phyloP scores from a whole-genome alignment of 768 basidiomycete species.

The Strobilomyces echinocephalus region DNA sequence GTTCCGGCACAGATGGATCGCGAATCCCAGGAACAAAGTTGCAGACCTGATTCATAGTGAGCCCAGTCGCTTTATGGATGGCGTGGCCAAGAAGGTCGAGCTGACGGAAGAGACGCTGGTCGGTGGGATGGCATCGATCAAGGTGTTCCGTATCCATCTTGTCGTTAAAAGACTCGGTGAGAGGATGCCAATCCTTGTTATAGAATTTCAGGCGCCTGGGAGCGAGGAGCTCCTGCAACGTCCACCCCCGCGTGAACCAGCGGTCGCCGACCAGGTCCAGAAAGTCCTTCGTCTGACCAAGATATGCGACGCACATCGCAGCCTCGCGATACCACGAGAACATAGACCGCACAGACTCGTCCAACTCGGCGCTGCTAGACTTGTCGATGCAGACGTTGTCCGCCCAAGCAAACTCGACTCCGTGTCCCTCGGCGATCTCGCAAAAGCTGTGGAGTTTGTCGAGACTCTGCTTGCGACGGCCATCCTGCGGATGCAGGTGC shows the following conservation, averaged over 20 bases:
- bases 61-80: neutral
- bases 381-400: conserved; percentile 19
- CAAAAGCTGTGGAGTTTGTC: neutral
- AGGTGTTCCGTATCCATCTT: neutral
- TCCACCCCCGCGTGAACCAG: conserved; percentile 12
- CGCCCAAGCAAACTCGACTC: conserved; percentile 9
- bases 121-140: neutral
- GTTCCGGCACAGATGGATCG: neutral
- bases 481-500: neutral
- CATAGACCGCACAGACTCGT: conserved; percentile 21
- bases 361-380: conserved; percentile 15
- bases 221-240: conserved; percentile 13
- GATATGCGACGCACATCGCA: conserved; percentile 12
- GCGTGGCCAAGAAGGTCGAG: neutral
- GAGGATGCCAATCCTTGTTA: conserved; percentile 7
- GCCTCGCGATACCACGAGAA: conserved; percentile 18
- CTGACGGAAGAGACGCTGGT: neutral
- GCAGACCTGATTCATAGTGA: neutral
- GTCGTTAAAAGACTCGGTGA: conserved; percentile 1
- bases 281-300: conserved; percentile 1
- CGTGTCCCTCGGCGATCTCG: neutral
- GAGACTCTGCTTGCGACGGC: neutral
- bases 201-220: conserved; percentile 12
- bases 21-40: neutral
- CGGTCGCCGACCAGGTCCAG: neutral